Evolutionary conservation across 1,284 basidiomycete genomes (phyloP), one percentile per base, ranked within the genome.

Genomic region (Ustilago loliicola): DNA sequence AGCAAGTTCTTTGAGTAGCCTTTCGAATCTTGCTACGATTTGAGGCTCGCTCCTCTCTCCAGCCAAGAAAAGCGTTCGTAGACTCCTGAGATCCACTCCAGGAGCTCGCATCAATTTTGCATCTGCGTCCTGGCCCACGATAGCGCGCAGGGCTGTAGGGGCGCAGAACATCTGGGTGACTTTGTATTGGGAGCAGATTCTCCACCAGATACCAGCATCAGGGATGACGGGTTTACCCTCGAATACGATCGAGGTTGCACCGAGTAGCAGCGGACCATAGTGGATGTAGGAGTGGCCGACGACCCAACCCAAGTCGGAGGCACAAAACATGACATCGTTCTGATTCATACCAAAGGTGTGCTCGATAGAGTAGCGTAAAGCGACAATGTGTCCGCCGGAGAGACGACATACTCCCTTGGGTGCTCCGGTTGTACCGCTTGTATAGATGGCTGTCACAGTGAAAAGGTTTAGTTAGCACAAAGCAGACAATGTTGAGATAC

Each of bases 161-260:
- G 81, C 81, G 34, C 75, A 80, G 64, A 81, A 82, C 60, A 82
- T 60, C 54, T 81, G 79, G 4, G 81, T 81, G 10, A 82, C 80
- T 21, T 60, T 62, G 56, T 80, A 73, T 60, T 71, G 63, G 32
- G 60, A 77, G 42, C 72, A 66, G 38, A 72, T 85, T 30, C 80
- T 50, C 84, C 84, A 85, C 61, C 83, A 78, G 7, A 84, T 78
- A 0, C 82, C 81, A 6, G 84, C 83, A 45, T 85, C 83, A 2
- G 84, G 84, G 19, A 85, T 60, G 29, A 83, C 70, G n/a, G 82
- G 84, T 52, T 85, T 85, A 40, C 83, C 83, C 42, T 85, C 84
- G 38, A 85, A 85, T 23, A 85, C 75, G 48, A 85, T 72, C 15
- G 80, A 79, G 23, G 82, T 72, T 4, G 72, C 77, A 17, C 84